These are phyloP conservation scores for Penicillium paxilli DNA, from an alignment of 495 filamentous ascomycete species.

Conservation along the genomic window DNA sequence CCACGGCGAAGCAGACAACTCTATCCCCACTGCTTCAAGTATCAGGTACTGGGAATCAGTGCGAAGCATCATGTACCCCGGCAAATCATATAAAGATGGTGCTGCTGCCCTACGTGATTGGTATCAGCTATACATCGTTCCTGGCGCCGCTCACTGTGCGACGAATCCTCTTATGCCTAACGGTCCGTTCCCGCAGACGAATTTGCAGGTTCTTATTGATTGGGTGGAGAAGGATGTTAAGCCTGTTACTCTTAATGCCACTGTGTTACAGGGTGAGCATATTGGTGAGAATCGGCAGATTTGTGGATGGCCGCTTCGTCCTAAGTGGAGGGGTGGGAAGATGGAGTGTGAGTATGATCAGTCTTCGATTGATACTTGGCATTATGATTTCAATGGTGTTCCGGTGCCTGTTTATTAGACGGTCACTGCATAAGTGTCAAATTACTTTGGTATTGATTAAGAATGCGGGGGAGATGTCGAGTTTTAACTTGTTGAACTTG, in stretches of 20 bases:
- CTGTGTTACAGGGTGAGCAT: constrained; percentile 27
- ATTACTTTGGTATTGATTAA: no score
- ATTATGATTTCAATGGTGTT: constrained; percentile 29
- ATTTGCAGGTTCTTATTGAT: constrained; percentile 42
- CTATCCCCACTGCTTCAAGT: constrained; percentile 47
- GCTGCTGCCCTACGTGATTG: constrained; percentile 43
- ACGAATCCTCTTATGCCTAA: constrained; percentile 39
- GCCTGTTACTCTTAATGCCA: constrained; percentile 38
- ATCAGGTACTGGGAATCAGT: constrained; percentile 53
- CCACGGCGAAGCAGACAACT: constrained; percentile 52
- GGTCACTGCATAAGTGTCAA: neutral
- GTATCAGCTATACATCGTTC: constrained; percentile 53
- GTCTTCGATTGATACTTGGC: constrained; percentile 38
- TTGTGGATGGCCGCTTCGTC: constrained; percentile 48
- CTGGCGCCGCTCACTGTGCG: constrained; percentile 52
- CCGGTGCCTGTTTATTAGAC: constrained; percentile 26
- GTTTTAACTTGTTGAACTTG: no score
- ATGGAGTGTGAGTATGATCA: constrained; percentile 46
- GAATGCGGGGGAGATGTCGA: neutral
- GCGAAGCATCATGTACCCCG: constrained; percentile 48
- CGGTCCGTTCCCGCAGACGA: constrained; percentile 46
- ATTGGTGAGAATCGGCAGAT: constrained; percentile 38
- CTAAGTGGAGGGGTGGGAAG: constrained; percentile 34
- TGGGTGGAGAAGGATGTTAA: constrained; percentile 51
- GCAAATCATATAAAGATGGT: constrained; percentile 34